phyloP scores from a whole-genome alignment of 495 filamentous ascomycete species.

The Penicillium manginii region DNA sequence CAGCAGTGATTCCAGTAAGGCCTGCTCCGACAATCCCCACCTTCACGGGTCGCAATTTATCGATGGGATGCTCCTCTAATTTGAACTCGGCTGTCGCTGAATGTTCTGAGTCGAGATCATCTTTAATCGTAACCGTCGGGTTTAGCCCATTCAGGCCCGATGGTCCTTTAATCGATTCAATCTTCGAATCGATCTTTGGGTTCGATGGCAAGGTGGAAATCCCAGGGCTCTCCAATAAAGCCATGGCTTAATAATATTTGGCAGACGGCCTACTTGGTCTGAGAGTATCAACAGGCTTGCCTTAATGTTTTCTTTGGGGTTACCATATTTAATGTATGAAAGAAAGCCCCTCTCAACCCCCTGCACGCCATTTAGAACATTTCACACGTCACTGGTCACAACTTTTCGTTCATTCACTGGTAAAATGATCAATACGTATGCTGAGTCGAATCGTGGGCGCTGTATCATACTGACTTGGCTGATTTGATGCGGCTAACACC shows the following conservation, averaged over 20 bases:
- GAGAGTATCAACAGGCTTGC: background rate
- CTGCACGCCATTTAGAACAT: constrained; percentile 29
- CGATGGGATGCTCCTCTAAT: constrained; percentile 47
- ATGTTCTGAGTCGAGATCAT: constrained; percentile 3
- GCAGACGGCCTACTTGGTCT: background rate
- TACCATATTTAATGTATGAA: constrained; percentile 9
- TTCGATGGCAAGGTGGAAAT: constrained; percentile 8
- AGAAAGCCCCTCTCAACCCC: background rate
- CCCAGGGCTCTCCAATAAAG: constrained; percentile 20
- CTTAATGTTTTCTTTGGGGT: background rate
- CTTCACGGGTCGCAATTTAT: constrained; percentile 45
- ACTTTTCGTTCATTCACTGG: background rate
- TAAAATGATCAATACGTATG: background rate
- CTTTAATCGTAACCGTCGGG: constrained; percentile 23
- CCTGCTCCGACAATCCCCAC: constrained; percentile 60
- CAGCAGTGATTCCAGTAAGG: constrained; percentile 53
- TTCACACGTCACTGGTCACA: constrained; percentile 20
- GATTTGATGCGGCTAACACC: constrained; percentile 29
- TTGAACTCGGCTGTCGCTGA: constrained; percentile 24
- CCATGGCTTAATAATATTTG: constrained; percentile 12
- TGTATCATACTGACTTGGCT: background rate
- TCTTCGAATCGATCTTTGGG: constrained; percentile 7
- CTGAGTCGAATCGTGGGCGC: background rate
- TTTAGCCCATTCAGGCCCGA: constrained; percentile 5
- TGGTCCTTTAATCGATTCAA: constrained; percentile 18